A percentile compares a stretch with the other conserved stretches of the same genome.
Evolutionary conservation across 1,284 basidiomycete genomes (phyloP).

Genomic region (Puccinia novopanici): DNA sequence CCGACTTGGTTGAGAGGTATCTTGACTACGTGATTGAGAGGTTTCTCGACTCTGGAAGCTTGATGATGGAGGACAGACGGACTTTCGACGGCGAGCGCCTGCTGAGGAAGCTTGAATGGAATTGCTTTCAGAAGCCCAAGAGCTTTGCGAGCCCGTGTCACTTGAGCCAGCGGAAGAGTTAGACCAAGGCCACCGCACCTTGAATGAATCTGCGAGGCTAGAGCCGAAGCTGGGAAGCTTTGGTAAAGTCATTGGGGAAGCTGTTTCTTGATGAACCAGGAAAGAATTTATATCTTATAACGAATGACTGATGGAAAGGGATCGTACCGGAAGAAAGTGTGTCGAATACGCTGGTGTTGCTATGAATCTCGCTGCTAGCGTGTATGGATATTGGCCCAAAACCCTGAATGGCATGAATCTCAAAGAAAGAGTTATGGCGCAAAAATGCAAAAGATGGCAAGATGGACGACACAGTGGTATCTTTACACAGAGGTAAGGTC

Average conservation of each 20-base stretch:
- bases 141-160: neutral
- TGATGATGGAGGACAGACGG: conserved; percentile 9
- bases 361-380: conserved; percentile 18
- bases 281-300: neutral
- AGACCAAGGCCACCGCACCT: conserved; percentile 27
- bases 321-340: neutral
- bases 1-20: neutral
- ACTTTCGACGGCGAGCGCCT: conserved; percentile 29
- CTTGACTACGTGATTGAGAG: neutral
- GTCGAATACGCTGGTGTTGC: neutral
- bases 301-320: neutral
- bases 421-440: neutral
- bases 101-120: conserved; percentile 17
- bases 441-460: conserved; percentile 4
- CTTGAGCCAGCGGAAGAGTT: conserved; percentile 26
- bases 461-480: neutral
- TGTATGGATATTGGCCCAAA: neutral
- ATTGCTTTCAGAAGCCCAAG: conserved; percentile 33
- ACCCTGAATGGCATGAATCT: conserved; percentile 1
- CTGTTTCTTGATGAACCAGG: neutral
- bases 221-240: conserved; percentile 43
- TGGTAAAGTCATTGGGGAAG: conserved; percentile 1
- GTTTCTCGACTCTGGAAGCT: conserved; percentile 9
- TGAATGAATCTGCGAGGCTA: conserved; percentile 34
- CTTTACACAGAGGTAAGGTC: conserved; percentile 1